These are phyloP conservation scores for Lentinula lateritia DNA, from an alignment of 768 basidiomycete genomes.

Conservation along the genomic window DNA sequence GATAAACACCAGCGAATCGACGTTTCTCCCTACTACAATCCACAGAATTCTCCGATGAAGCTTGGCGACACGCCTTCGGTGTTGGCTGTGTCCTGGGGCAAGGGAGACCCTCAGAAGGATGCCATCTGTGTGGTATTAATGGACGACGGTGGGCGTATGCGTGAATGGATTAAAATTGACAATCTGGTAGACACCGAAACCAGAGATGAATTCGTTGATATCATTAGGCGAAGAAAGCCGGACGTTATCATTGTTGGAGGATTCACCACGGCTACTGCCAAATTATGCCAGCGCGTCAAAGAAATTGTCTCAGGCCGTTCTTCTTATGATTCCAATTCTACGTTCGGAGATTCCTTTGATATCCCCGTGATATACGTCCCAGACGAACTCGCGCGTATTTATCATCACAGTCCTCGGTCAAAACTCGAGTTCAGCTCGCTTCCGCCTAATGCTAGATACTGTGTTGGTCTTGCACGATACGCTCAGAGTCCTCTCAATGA, in stretches of 20 bases:
- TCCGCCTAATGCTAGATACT: slow-evolving; percentile 80
- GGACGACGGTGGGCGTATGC: slow-evolving; percentile 83
- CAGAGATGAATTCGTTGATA: slow-evolving; percentile 69
- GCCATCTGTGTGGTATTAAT: slow-evolving; percentile 80
- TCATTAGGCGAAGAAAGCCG: slow-evolving; percentile 79
- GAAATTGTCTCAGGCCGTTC: slow-evolving; percentile 36
- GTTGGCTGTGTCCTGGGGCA: slow-evolving; percentile 90
- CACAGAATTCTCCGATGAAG: slow-evolving; percentile 44
- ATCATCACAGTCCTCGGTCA: slow-evolving; percentile 86
- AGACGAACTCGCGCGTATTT: slow-evolving; percentile 92
- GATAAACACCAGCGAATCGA: slow-evolving; percentile 63
- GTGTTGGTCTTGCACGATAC: slow-evolving; percentile 90
- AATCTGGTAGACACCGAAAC: slow-evolving; percentile 71
- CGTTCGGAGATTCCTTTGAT: slow-evolving; percentile 38
- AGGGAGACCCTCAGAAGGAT: slow-evolving; percentile 91
- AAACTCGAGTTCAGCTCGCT: slow-evolving; percentile 77
- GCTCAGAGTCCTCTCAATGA: slow-evolving; percentile 92
- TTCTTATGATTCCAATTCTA: slow-evolving; percentile 21
- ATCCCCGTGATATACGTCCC: slow-evolving; percentile 78
- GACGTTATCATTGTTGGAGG: slow-evolving; percentile 89
- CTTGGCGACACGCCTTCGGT: slow-evolving; percentile 73
- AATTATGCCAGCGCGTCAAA: slow-evolving; percentile 61
- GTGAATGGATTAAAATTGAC: slow-evolving; percentile 87
- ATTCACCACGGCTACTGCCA: slow-evolving; percentile 76
- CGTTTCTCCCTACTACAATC: slow-evolving; percentile 64